Percentiles rank a stretch among this genome's conserved stretches.
phyloP scores from a whole-genome alignment of 257 asterid genomes.

The Oldenlandia corymbosa region DNA sequence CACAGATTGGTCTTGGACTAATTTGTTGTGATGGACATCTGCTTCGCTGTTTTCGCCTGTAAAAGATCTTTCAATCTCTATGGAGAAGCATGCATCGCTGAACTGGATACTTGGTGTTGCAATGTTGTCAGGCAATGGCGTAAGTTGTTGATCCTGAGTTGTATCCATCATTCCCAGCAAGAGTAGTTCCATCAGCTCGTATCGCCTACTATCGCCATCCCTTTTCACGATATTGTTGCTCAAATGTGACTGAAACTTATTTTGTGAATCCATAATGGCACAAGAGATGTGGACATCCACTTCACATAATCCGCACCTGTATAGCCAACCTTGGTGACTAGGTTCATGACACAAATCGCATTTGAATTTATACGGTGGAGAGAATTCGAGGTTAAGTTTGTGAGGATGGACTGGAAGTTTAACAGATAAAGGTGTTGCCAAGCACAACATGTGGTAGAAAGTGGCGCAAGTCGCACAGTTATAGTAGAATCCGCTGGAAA shows the following conservation, averaged over 20 bases:
- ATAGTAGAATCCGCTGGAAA: constrained; percentile 38
- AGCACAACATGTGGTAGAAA: constrained; percentile 38
- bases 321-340: constrained; percentile 43
- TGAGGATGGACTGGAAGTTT: constrained; percentile 40
- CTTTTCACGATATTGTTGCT: not conserved
- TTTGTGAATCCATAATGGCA: constrained; percentile 25
- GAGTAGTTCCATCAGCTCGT: constrained; percentile 38
- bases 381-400: constrained; percentile 35
- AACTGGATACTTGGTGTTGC: constrained; percentile 27
- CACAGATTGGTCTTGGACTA: no score
- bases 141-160: constrained; percentile 22
- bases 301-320: constrained; percentile 39
- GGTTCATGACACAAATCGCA: constrained; percentile 43
- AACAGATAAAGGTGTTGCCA: constrained; percentile 44
- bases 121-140: constrained; percentile 12
- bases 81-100: constrained; percentile 55
- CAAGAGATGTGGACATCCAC: constrained; percentile 54
- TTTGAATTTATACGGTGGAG: constrained; percentile 43
- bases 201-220: constrained; percentile 12
- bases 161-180: constrained; percentile 22
- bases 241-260: constrained; percentile 7
- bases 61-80: constrained; percentile 39
- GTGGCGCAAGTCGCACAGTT: constrained; percentile 30
- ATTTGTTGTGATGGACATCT: no score
- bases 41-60: constrained; percentile 9